Evolutionary conservation across 2,329 filamentous ascomycete species (phyloP), one percentile per base, ranked within the genome.

Genomic region (Nemania diffusa): DNA sequence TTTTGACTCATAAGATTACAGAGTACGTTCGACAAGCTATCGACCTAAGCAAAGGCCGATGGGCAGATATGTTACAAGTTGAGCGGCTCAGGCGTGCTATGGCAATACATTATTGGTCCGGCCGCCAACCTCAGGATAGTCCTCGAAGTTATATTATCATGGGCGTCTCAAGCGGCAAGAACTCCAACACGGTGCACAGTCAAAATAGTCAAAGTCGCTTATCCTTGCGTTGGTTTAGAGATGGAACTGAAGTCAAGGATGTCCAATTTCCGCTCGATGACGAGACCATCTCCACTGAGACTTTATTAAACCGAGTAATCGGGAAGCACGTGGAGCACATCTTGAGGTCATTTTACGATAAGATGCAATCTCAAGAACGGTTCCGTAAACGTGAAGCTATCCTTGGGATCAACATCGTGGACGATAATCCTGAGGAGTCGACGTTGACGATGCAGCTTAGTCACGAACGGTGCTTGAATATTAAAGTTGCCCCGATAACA

Each of bases 111-210:
- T 99, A 99, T 80, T 99, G 96, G 96, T 84, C 87, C 17, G 86
- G 87, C 57, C 88, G 90, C 73, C 84, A 86, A 64, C 75, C 78
- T 24, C 76, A 79, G 32, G 82, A 82, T 46, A 88, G 88, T 0
- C 84, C 87, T 17, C 97, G 97, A 82, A 97, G 90, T 77, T 99
- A 96, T 95, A 84, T 99, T 55, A 90, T 98, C 71, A 84, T 99
- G 57, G 94, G 94, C 9, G 87, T 97, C 40, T 86, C 89, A 66
- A 94, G 90, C 75, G 90, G 90, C 34, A 84, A 81, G 61, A 84
- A 83, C 64, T 76, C 78, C 48, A 79, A 80, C 9, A 78, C 74
- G 13, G 74, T 78, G 13, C 69, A 78, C 1, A 81, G 84, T 57
- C 75, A 80, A 4, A 84, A 81, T 65, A 73, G 80, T 1, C 81